Percentiles rank a stretch among this genome's conserved stretches.
Evolutionary conservation across 208 protist species (phyloP).

Genomic region (Crithidia mellificae): DNA sequence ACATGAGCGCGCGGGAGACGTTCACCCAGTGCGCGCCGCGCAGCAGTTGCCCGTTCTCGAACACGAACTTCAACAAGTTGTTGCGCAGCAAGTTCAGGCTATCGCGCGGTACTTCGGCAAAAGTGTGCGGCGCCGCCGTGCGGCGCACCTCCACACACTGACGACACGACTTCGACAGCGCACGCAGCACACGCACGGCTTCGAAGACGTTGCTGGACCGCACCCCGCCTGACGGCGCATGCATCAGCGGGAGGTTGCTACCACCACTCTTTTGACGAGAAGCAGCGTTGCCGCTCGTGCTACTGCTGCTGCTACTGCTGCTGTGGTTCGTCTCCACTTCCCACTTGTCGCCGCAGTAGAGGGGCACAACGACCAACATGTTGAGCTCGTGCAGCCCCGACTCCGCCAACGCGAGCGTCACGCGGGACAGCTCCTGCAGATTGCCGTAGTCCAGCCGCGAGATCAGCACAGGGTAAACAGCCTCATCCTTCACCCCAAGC

Average conservation of each 20-base stretch:
- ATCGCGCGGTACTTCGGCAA: conserved; percentile 37
- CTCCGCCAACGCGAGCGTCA: conserved; percentile 74
- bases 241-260: too few species aligned
- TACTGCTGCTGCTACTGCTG: not conserved
- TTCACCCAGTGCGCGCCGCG: conserved; percentile 86
- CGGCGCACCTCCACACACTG: conserved; percentile 49
- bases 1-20: conserved; percentile 66
- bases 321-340: conserved; percentile 3
- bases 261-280: too few species aligned
- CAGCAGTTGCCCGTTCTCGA: conserved; percentile 62
- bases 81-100: conserved; percentile 70
- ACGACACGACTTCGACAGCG: conserved; percentile 74
- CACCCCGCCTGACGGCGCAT: not conserved
- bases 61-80: conserved; percentile 63
- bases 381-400: conserved; percentile 52
- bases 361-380: conserved; percentile 61
- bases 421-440: conserved; percentile 65
- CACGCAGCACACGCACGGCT: conserved; percentile 76
- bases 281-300: not conserved
- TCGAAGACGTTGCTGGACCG: conserved; percentile 68
- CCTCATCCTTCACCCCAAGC: conserved; percentile 55
- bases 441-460: conserved; percentile 61
- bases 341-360: conserved; percentile 82
- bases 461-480: conserved; percentile 57
- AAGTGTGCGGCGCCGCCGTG: not conserved